Evolutionary conservation across 2,329 filamentous ascomycete genomes (phyloP).

Genomic region (Colletotrichum lindemuthianum): DNA sequence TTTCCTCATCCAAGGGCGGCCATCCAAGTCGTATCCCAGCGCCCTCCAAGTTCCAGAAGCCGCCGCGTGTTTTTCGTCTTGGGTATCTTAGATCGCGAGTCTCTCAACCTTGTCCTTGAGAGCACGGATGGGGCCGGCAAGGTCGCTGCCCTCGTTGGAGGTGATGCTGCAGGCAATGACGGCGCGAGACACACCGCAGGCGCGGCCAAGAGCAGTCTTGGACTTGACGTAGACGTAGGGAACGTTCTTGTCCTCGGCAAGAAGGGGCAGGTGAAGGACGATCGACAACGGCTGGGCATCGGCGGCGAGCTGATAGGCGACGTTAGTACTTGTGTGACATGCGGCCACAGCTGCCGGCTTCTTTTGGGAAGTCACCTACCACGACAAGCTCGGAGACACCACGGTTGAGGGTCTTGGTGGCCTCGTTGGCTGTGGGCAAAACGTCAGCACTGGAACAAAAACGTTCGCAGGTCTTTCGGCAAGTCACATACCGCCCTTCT

Average conservation of each 20-base stretch:
- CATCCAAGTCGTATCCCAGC: constrained; percentile 11
- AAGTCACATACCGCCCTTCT: constrained; percentile 80
- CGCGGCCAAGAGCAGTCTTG: constrained; percentile 87
- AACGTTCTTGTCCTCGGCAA: constrained; percentile 85
- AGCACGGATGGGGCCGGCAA: constrained; percentile 86
- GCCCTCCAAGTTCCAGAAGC: constrained; percentile 14
- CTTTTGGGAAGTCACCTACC: not conserved
- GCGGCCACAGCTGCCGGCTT: too few species aligned
- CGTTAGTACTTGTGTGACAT: too few species aligned
- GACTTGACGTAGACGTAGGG: constrained; percentile 67
- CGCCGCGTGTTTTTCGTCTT: constrained; percentile 4
- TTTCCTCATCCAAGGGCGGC: not conserved
- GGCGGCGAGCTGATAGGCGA: constrained; percentile 62
- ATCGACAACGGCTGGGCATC: constrained; percentile 91
- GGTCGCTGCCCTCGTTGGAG: constrained; percentile 89
- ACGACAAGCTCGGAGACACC: constrained; percentile 91
- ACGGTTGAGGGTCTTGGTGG: constrained; percentile 89
- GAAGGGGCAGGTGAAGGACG: constrained; percentile 86
- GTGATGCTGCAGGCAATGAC: constrained; percentile 92
- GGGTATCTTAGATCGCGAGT: constrained; percentile 80
- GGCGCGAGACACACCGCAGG: constrained; percentile 86
- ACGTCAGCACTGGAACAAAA: constrained; percentile 53
- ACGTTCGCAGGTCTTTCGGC: not conserved
- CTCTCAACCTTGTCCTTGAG: constrained; percentile 97
- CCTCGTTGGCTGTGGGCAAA: constrained; percentile 40